phyloP scores from a whole-genome alignment of 2,329 filamentous ascomycete species.

The Fusarium sp. region DNA sequence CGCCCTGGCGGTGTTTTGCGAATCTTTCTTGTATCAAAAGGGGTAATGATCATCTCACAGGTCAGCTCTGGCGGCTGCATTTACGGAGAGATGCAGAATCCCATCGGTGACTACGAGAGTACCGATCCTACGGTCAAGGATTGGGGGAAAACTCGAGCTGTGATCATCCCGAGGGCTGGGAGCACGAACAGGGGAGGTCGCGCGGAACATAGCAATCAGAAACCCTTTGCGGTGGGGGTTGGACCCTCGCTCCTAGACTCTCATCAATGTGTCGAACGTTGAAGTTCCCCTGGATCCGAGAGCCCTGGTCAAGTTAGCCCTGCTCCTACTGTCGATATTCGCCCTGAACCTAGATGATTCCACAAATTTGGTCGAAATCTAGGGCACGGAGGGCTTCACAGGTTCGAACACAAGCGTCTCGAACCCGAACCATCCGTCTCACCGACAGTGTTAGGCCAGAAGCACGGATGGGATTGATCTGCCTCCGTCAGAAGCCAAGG shows the following conservation, averaged over 20 bases:
- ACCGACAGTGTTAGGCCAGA: slow-evolving; percentile 36
- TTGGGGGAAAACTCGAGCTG: slow-evolving; percentile 28
- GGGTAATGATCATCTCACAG: slow-evolving; percentile 40
- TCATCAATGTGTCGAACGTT: slow-evolving; percentile 8
- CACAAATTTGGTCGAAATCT: slow-evolving; percentile 15
- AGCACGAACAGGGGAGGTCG: slow-evolving; percentile 15
- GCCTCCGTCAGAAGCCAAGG: slow-evolving; percentile 30
- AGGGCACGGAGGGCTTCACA: slow-evolving; percentile 4
- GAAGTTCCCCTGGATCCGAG: slow-evolving; percentile 7
- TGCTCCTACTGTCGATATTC: slow-evolving; percentile 13
- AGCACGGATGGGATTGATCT: slow-evolving; percentile 21
- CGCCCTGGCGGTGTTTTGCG: slow-evolving; percentile 11
- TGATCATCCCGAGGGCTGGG: slow-evolving; percentile 26
- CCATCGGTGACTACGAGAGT: slow-evolving; percentile 40
- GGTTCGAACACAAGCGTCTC: slow-evolving; percentile 8
- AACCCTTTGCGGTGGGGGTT: slow-evolving; percentile 13
- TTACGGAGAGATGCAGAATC: slow-evolving; percentile 36
- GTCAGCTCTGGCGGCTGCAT: slow-evolving; percentile 34
- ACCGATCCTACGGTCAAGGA: slow-evolving; percentile 42
- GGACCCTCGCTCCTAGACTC: slow-evolving; percentile 9
- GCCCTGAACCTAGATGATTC: slow-evolving; percentile 22
- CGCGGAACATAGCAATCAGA: slow-evolving; percentile 21
- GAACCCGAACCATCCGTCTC: slow-evolving; percentile 25
- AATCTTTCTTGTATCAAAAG: slow-evolving; percentile 21
- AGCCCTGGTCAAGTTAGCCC: slow-evolving; percentile 8